A percentile compares a stretch with the other conserved stretches of the same genome.
phyloP scores from a whole-genome alignment of 352 stramenopile genomes.

The Pythium angustatum region DNA sequence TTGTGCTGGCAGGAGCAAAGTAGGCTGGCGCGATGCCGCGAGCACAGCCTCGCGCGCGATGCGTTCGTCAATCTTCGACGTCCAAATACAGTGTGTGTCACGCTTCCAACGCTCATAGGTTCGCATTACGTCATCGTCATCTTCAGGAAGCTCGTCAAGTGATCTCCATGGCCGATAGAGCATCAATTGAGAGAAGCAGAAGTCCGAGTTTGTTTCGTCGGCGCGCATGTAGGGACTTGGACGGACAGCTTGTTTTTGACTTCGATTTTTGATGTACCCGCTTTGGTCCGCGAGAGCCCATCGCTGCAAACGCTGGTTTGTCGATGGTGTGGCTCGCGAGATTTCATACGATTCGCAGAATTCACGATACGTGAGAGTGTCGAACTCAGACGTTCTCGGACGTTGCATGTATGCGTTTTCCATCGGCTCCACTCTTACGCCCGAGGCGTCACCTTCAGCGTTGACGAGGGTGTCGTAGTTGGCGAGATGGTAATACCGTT shows the following conservation, averaged over 20 bases:
- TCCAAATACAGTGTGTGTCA: not conserved
- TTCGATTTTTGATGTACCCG: not conserved
- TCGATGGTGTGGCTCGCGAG: not conserved
- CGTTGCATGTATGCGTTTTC: constrained; percentile 2
- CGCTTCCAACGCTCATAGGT: not conserved
- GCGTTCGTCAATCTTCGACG: not conserved
- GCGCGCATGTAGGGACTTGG: not conserved
- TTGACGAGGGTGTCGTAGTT: not conserved
- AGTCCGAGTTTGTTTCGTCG: constrained; percentile 1
- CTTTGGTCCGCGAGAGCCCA: not conserved
- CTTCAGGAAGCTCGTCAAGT: not conserved
- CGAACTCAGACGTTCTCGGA: not conserved
- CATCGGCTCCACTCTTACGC: not conserved
- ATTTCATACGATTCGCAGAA: not conserved
- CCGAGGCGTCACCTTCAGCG: not conserved
- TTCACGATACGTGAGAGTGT: not conserved
- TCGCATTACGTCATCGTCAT: not conserved
- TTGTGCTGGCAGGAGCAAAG: too few relatives aligned
- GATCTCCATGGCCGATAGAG: not conserved
- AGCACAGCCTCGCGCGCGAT: not conserved
- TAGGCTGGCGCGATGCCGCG: too few relatives aligned
- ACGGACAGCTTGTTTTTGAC: not conserved
- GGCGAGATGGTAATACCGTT: not conserved
- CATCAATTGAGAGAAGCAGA: constrained; percentile 2
- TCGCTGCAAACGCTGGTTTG: not conserved